Base-by-base conservation (phyloP, 176 grass and related monocot species). In the Areca catechu region DNA sequence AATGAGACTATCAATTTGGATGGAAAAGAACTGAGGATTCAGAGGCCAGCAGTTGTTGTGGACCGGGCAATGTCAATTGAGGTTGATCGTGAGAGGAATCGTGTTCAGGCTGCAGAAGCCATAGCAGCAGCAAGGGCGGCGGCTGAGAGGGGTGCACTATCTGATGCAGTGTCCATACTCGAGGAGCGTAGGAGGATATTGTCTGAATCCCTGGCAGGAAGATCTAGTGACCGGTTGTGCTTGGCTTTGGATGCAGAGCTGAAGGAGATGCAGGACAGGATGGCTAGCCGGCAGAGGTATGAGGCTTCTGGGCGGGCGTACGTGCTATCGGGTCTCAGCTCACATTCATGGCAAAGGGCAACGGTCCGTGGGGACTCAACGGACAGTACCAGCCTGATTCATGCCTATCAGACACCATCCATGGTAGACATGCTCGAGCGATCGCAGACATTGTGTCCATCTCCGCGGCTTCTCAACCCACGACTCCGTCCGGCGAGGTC, bases 341-440 rank as follows among this genome's bases (percentile, higher is more conserved):
- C 92, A 0, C 92, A 97, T 60, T 82, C 72, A 20, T 91, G 80
- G 74, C 86, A 97, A 65, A 77, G 92, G 17, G 92, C 92, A 58
- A 97, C 92, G 1, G 51, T 86, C 6, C 79, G 86, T 0, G 86
- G 86, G 9, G 92, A 97, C 58, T 91, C 86, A 1, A 91, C 92
- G 0, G 80, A 85, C 24, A 43, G 74, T 68, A 43, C 50, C 6
- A 97, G 71, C 49, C 50, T 66, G 1, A 56, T 91, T 0, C 71
- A 85, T 62, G 76, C 86, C 24, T 91, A 97, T 68, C 90, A 95
- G 76, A 95, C 90, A 4, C 85, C 79, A 24, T 89, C 76, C n/a
- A 95, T 95, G 90, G 79, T 83, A 21, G 79, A 89, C 62, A 95
- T 95, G 90, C 63, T 95, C 47, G 79, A 86, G 22, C 85, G 86